Base-by-base conservation (phyloP, 352 stramenopile genomes). In the Globisporangium rhizosaccharum region DNA sequence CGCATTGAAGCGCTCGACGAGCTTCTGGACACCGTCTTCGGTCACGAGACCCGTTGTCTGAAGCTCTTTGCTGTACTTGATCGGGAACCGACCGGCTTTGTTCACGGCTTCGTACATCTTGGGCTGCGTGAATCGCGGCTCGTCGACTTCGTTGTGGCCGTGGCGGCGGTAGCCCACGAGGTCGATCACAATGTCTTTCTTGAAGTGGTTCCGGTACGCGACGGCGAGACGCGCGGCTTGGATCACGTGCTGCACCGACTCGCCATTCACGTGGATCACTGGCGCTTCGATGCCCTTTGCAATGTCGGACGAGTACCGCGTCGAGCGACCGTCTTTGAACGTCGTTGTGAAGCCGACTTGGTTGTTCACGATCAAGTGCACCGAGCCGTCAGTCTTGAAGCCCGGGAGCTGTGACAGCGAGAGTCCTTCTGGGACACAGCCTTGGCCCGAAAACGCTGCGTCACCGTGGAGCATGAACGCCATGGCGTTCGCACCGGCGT, bases 281-380 rank as follows among this genome's bases (percentile, higher is more conserved):
- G 88, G 88, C 0, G 79, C 76, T 39, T 92, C 88, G 39, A 92
- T 79, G 59, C 68, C 76, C 68, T 96, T 94, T 39, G 82, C 87
- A 12, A 96, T 70, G 56, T 96, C 88, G 0, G 88, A 93, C 14
- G 76, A 75, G 71, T 96, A 95, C 0, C 76, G 70, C n/a, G 85
- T 90, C 39, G 86, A 92, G 25, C 85, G 83, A 9, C 75, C 79
- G 33, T 96, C 83, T 0, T 72, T 73, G 63, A 79, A 85, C 20
- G 80, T 91, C n/a, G 88, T 96, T 12, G 88, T 96, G 70, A 94
- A 96, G 5, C 84, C 88, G 9, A 96, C 85, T 51, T 96, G 84
- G 73, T 96, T 96, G 65, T 96, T 96, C 42, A 96, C 79, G 25
- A 96, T 81, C 41, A 96, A 65, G 53, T 96, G 88, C 47, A 96